These are phyloP conservation scores for Zygosaccharomyces pseudobailii DNA, from an alignment of 1,139 yeast genomes.

Conservation along the genomic window DNA sequence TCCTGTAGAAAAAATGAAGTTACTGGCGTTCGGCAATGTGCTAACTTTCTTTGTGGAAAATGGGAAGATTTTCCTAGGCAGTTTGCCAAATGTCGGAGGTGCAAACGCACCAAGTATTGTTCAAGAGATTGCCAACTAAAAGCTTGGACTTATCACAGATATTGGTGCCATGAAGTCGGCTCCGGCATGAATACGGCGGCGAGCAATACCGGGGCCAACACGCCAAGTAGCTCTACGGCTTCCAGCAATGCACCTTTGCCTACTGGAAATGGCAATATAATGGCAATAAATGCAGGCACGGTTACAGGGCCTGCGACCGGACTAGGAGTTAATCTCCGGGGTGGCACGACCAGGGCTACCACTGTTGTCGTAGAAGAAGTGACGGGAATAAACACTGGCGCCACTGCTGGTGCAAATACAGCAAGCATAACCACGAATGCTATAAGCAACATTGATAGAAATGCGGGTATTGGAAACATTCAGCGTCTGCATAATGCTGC, in stretches of 20 bases:
- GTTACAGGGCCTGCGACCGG: not conserved
- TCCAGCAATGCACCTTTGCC: conserved; percentile 6
- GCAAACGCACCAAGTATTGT: conserved; percentile 93
- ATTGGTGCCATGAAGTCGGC: conserved; percentile 64
- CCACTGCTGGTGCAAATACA: conserved; percentile 9
- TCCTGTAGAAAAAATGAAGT: conserved; percentile 89
- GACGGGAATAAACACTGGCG: conserved; percentile 8
- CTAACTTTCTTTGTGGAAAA: conserved; percentile 86
- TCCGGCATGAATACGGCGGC: conserved; percentile 17
- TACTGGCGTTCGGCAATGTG: conserved; percentile 94
- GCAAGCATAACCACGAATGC: not conserved
- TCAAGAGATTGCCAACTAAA: conserved; percentile 85
- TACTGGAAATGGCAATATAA: conserved; percentile 7
- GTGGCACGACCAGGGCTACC: not conserved
- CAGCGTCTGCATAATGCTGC: conserved; percentile 5
- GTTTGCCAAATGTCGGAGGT: conserved; percentile 90
- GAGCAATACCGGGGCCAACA: conserved; percentile 23
- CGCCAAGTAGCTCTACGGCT: conserved; percentile 17
- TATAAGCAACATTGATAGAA: not conserved
- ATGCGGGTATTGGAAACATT: not conserved
- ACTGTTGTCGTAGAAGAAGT: conserved; percentile 1
- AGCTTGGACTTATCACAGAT: conserved; percentile 90
- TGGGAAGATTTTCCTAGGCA: conserved; percentile 92
- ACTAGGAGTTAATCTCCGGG: conserved; percentile 5
- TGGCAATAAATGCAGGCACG: not conserved